Evolutionary conservation across 768 basidiomycete genomes (phyloP), one percentile per base, ranked within the genome.

Genomic region (Cubamyces sp.): DNA sequence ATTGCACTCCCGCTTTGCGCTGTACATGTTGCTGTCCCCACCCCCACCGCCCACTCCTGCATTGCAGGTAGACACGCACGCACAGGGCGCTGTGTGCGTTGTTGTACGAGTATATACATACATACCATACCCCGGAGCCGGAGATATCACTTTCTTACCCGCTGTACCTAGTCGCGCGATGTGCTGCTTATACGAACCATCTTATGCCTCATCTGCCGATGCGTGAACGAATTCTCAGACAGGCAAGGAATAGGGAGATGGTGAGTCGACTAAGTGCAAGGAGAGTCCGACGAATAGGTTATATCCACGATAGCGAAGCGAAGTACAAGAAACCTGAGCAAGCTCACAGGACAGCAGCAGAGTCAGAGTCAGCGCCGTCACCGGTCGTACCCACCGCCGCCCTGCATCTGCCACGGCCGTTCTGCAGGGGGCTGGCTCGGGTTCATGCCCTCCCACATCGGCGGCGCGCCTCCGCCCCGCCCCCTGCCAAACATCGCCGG

Each of bases 401-500:
- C 61, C 41, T 66, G 66, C 59, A 57, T 57, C 58, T 68, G 79
- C 83, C 84, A 84, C 60, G 77, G 69, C 57, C 81, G 74, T 37
- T 83, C 83, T 43, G 77, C 64, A 48, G 67, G 71, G 25, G 77
- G 61, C 15, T 77, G 78, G 43, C 81, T 75, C 51, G 74, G 70
- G 37, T 50, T 62, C 58, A 49, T 42, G 26, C 61, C 64, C 28
- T 70, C 71, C 77, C 62, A 71, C 56, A 57, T 70, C 74, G 58
- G 74, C 61, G 67, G 77, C 67, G 60, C 73, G 51, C 57, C 68
- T 54, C 50, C 55, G 14, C 56, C 78, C 72, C 56, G 76, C 73
- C 57, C 76, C 65, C 78, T 74, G 52, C 82, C 83, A 70, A 87
- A 87, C 75, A 87, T 87, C 50, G 81, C 83, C 12, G 85, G 75